Evolutionary conservation across 441 rosid genomes (phyloP).

Genomic region (Isatis lusitanica): DNA sequence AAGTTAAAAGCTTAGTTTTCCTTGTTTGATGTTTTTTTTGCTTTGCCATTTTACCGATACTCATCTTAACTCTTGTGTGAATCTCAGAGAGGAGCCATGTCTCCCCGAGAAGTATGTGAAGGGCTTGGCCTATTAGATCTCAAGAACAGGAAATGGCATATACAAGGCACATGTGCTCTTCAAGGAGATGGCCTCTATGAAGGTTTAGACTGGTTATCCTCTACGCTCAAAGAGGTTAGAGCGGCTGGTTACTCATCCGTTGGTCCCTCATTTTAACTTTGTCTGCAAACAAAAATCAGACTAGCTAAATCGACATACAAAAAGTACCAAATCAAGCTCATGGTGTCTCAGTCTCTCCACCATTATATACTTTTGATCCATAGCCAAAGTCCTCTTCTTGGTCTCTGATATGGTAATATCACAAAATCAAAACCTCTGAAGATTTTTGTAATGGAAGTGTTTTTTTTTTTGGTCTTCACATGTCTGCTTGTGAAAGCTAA

Average conservation of each 20-base stretch:
- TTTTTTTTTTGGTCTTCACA: background rate
- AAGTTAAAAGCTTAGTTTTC: conserved; percentile 18
- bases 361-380: conserved; percentile 32
- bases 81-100: conserved; percentile 92
- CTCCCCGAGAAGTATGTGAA: conserved; percentile 89
- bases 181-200: conserved; percentile 96
- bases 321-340: conserved; percentile 20
- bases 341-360: conserved; percentile 31
- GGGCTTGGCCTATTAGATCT: conserved; percentile 91
- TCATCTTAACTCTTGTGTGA: background rate
- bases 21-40: background rate
- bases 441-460: conserved; percentile 8
- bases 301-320: conserved; percentile 5
- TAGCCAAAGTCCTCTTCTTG: conserved; percentile 22
- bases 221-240: conserved; percentile 83
- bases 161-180: conserved; percentile 96
- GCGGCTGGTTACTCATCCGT: conserved; percentile 90
- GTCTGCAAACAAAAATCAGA: conserved; percentile 21
- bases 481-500: conserved; percentile 15
- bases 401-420: conserved; percentile 14
- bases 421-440: conserved; percentile 9
- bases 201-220: conserved; percentile 93
- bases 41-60: background rate
- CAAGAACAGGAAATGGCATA: conserved; percentile 97
- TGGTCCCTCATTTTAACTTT: conserved; percentile 67